Base-by-base conservation (phyloP, 768 basidiomycete species). In the Boletus subparvulus region DNA sequence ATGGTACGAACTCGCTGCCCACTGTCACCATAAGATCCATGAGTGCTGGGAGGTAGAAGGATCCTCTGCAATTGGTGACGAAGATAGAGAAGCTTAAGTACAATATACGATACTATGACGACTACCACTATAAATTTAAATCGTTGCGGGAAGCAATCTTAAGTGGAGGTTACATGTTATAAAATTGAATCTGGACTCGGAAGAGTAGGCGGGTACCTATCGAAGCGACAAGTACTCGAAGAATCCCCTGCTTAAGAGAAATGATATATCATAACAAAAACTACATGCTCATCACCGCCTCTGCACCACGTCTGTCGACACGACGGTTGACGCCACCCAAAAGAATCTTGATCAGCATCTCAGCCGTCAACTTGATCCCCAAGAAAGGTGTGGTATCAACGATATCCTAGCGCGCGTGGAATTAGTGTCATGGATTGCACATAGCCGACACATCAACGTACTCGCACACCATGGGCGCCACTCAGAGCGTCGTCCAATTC, bases 371-470 rank as follows among this genome's bases (percentile, higher is more conserved):
- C 30, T 73, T 52, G 7, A 77, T 70, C 12, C 73, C 77, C 7
- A 69, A 65, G 60, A 78, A 87, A 5, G 80, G 81, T 0, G 84
- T 85, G 3, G 85, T 88, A 62, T 89, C 88, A 1, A 90, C 85
- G 24, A 89, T 89, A 63, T 90, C 88, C 77, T 85, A 36, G 16
- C 1, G n/a, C 5, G 55, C 48, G 35, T 4, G 4, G 10, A 39
- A 42, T 52, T 5, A 58, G 32, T 33, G 37, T 55, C 33, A 52
- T 1, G 30, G 9, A 21, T 36, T 4, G 3, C 11, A 2, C 24
- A 11, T 21, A 14, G 3, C 1, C 19, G 7, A 48, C 4, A 39
- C 10, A 1, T 24, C 11, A 3, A 47, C 77, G 61, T 59, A 83
- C 82, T 35, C 84, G 75, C 17, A 84, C 73, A 24, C 70, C 66